Percentiles rank a stretch among this genome's conserved stretches.
Conservation (phyloP, 192 early-diverging fungal genomes). For the Rhizophagus prolifer region DNA sequence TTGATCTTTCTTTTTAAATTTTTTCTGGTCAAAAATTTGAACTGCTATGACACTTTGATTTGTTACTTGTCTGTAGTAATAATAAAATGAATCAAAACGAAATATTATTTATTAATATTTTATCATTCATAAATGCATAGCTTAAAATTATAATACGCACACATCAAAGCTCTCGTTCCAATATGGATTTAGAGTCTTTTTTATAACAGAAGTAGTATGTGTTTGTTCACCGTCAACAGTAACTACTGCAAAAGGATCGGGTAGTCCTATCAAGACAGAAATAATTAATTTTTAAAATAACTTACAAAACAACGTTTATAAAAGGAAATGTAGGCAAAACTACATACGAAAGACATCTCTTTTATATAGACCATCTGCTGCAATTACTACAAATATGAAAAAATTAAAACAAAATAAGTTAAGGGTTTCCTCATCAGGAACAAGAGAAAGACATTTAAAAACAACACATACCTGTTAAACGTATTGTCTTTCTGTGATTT, state of each 20-base stretch:
- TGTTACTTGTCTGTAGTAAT: conserved; percentile 57
- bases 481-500: conserved; percentile 19
- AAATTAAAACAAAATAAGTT: background rate
- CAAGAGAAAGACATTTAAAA: background rate
- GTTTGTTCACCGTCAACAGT: conserved; percentile 97
- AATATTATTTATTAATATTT: background rate
- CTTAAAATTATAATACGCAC: conserved; percentile 40
- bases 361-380: conserved; percentile 89
- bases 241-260: conserved; percentile 95
- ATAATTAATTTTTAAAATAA: background rate
- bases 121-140: background rate
- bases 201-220: conserved; percentile 82
- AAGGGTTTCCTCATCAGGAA: conserved; percentile 1
- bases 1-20: conserved; percentile 89
- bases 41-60: conserved; percentile 81
- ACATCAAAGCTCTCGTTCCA: conserved; percentile 93
- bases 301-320: background rate
- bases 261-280: conserved; percentile 55
- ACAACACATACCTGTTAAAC: conserved; percentile 18
- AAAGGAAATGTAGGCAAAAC: background rate
- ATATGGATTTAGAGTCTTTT: conserved; percentile 90
- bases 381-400: conserved; percentile 62
- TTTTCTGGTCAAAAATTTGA: conserved; percentile 98
- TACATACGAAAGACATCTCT: conserved; percentile 84
- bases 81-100: background rate